Evolutionary conservation across 768 basidiomycete species (phyloP).

Genomic region (Lactarius hatsudake): DNA sequence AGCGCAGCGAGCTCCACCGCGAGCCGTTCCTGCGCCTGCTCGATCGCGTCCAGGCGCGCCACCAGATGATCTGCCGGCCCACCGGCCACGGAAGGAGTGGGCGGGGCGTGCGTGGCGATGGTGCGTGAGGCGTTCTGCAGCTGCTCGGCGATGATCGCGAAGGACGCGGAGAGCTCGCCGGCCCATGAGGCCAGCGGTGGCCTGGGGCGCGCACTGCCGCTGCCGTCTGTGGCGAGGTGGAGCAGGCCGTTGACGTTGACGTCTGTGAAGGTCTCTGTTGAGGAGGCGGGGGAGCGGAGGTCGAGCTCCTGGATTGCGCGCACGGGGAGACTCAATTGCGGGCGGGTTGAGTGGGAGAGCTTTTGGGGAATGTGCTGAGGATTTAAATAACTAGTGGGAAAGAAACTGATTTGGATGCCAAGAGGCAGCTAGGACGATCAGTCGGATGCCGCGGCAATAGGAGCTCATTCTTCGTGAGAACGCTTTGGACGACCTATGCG

Average conservation of each 20-base stretch:
- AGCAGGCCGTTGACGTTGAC: neutral
- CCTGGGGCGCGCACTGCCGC: too few relatives aligned
- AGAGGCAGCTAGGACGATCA: too few relatives aligned
- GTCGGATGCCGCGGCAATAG: neutral
- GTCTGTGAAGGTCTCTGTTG: constrained; percentile 12
- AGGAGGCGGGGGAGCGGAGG: constrained; percentile 5
- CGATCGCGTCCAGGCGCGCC: constrained; percentile 34
- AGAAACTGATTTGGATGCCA: too few relatives aligned
- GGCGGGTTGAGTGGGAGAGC: neutral
- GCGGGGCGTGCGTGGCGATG: constrained; percentile 33
- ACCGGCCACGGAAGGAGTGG: neutral
- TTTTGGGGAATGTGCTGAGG: neutral
- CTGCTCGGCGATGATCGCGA: constrained; percentile 41
- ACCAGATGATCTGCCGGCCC: too few relatives aligned
- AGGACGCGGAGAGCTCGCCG: constrained; percentile 36
- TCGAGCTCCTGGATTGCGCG: neutral
- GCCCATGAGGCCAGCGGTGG: neutral
- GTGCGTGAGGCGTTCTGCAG: constrained; percentile 42
- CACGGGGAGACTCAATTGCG: neutral
- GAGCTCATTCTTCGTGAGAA: neutral
- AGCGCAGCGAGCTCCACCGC: constrained; percentile 35
- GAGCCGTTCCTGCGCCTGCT: constrained; percentile 37
- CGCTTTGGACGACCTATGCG: too few relatives aligned
- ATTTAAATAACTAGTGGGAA: too few relatives aligned
- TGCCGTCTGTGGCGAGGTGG: neutral